Base-by-base conservation (phyloP, 768 basidiomycete genomes). In the Macrolepiota fuliginosa region DNA sequence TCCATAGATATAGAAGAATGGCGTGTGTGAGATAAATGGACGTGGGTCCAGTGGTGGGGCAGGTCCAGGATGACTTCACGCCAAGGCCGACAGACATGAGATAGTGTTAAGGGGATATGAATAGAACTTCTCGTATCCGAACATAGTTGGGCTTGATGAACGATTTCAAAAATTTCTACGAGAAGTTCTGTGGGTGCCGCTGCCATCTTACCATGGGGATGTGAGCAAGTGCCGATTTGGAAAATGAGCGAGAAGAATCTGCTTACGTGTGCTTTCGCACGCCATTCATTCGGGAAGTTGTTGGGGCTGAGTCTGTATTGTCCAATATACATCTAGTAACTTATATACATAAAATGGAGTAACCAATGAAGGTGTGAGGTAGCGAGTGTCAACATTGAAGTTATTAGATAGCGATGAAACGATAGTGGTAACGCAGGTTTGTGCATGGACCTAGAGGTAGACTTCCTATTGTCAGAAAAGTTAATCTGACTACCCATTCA, bases 61-160 rank as follows among this genome's bases (percentile, higher is more conserved):
- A 58, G 57, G 25, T 37, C 47, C 29, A 58, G 57, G 5, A 58
- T 50, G 49, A 58, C 49, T 50, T 36, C 32, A 0, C 47, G 57
- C 57, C 57, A 58, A 32, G 9, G 47, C 6, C 47, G 57, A 22
- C 47, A 58, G 45, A 58, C 57, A 37, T 58, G 57, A 36, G 57
- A 58, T 37, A 58, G 10, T 10, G 47, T 13, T 11, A 58, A 6
- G 25, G 57, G 57, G 29, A 25, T 58, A 35, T 5, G 13, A 13
- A 58, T 39, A 37, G 57, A 39, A 35, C 57, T 51, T 39, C 57
- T 40, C 5, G 46, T 58, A 39, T 58, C 57, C 15, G 57, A 58
- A 25, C 22, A 57, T 47, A 57, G 56, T 29, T 57, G 22, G 19
- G 32, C 39, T 22, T 58, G 32, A 19, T 58, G 57, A 25, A 51